Conservation (phyloP, 176 grass and related monocot species). For the Oryza meyeriana region DNA sequence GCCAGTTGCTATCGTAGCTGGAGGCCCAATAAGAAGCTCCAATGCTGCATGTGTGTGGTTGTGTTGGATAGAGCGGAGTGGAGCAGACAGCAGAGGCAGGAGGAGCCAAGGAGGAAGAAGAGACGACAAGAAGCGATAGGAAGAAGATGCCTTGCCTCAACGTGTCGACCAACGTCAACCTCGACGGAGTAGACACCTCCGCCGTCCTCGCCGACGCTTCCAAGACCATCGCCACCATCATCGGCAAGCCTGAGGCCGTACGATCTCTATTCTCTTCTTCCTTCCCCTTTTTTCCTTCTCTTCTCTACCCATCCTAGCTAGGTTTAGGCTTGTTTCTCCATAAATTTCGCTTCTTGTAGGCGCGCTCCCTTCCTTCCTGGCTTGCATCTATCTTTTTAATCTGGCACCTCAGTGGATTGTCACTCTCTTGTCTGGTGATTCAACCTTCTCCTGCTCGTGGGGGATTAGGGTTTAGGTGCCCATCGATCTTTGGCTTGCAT, state of each 20-base stretch:
- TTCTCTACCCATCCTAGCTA: neutral
- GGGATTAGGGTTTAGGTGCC: neutral
- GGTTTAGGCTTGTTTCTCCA: neutral
- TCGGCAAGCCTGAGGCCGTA: slow-evolving; percentile 86
- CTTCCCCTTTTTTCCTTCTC: neutral
- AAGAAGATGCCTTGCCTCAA: too few relatives aligned
- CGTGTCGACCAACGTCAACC: slow-evolving; percentile 80
- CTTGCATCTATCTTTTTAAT: neutral
- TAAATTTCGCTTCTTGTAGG: neutral
- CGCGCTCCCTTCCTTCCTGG: neutral
- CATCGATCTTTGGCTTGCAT: neutral
- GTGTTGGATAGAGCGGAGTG: too few relatives aligned
- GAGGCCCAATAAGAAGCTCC: too few relatives aligned
- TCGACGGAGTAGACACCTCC: slow-evolving; percentile 80
- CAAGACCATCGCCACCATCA: slow-evolving; percentile 59
- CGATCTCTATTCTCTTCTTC: neutral
- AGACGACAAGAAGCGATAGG: too few relatives aligned
- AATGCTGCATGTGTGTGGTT: too few relatives aligned
- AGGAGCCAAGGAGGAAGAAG: too few relatives aligned
- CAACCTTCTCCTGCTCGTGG: neutral
- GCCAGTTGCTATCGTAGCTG: too few relatives aligned
- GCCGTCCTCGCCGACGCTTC: slow-evolving; percentile 62
- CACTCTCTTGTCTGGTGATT: neutral
- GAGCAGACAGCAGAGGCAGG: too few relatives aligned
- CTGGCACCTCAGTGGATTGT: neutral